Conservation (phyloP, 2,329 filamentous ascomycete species). For the Hymenoscyphus linearis region DNA sequence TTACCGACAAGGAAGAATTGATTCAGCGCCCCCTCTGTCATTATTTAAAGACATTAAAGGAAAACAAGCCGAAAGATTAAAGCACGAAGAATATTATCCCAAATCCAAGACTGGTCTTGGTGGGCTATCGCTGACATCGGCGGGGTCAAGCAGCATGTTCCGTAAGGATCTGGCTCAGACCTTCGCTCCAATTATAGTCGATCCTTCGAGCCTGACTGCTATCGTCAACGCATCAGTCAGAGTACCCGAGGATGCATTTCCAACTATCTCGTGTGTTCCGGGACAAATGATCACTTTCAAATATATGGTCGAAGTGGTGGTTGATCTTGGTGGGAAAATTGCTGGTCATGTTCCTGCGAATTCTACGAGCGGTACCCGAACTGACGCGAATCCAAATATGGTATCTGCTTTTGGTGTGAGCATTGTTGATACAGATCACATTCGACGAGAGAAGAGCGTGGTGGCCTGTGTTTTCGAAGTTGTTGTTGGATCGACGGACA, state of each 20-base stretch:
- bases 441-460: constrained; percentile 87
- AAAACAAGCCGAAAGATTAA: constrained; percentile 60
- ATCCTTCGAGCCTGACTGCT: constrained; percentile 71
- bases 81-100: constrained; percentile 74
- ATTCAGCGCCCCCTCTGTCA: constrained; percentile 58
- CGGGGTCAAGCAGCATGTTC: constrained; percentile 85
- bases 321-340: constrained; percentile 85
- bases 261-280: constrained; percentile 83
- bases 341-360: constrained; percentile 42
- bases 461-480: constrained; percentile 82
- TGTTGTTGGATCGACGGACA: constrained; percentile 81
- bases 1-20: constrained; percentile 85
- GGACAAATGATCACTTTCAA: constrained; percentile 93
- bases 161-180: constrained; percentile 90
- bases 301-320: constrained; percentile 87
- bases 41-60: constrained; percentile 47
- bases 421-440: constrained; percentile 80
- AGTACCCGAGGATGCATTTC: constrained; percentile 85
- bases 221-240: constrained; percentile 78
- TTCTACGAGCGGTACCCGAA: constrained; percentile 11
- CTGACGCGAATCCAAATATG: constrained; percentile 40
- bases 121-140: constrained; percentile 79
- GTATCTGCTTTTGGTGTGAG: constrained; percentile 55
- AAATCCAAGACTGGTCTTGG: constrained; percentile 82
- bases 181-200: constrained; percentile 81